Evolutionary conservation across 352 stramenopile genomes (phyloP).

Genomic region (Pythium volutum): DNA sequence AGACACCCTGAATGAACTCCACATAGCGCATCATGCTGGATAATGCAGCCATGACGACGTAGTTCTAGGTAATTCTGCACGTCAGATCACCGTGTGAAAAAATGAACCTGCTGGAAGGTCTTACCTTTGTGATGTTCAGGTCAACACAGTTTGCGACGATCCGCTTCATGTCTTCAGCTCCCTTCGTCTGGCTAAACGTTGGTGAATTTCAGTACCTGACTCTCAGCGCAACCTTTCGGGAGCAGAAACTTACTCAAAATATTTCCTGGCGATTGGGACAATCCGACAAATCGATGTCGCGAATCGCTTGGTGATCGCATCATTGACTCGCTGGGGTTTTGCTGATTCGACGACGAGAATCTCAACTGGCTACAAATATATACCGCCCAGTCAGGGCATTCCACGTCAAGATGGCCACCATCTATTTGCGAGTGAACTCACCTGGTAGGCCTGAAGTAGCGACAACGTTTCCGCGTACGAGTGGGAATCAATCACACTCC

Average conservation of each 20-base stretch:
- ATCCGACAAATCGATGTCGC: constrained; percentile 49
- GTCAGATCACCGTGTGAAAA: neutral
- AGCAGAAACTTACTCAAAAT: constrained; percentile 61
- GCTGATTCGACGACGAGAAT: constrained; percentile 67
- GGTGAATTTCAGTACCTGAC: neutral
- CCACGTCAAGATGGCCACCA: neutral
- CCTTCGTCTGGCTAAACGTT: constrained; percentile 68
- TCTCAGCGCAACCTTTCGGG: neutral
- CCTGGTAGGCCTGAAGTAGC: constrained; percentile 69
- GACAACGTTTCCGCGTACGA: constrained; percentile 69
- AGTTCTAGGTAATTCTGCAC: constrained; percentile 47
- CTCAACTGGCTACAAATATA: constrained; percentile 50
- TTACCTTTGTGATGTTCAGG: constrained; percentile 73
- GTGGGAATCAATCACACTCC: constrained; percentile 78
- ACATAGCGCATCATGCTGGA: constrained; percentile 84
- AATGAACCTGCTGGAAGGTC: neutral
- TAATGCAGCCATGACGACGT: constrained; percentile 78
- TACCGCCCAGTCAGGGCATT: neutral
- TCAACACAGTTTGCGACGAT: constrained; percentile 83
- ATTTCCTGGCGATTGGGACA: constrained; percentile 69
- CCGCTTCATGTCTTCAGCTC: constrained; percentile 78
- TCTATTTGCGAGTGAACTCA: constrained; percentile 12
- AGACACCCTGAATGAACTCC: constrained; percentile 84
- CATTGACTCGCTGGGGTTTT: constrained; percentile 60
- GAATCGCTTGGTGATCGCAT: constrained; percentile 66